phyloP scores from a whole-genome alignment of 805 yeast genomes.

The Pichia phayaonensis region DNA sequence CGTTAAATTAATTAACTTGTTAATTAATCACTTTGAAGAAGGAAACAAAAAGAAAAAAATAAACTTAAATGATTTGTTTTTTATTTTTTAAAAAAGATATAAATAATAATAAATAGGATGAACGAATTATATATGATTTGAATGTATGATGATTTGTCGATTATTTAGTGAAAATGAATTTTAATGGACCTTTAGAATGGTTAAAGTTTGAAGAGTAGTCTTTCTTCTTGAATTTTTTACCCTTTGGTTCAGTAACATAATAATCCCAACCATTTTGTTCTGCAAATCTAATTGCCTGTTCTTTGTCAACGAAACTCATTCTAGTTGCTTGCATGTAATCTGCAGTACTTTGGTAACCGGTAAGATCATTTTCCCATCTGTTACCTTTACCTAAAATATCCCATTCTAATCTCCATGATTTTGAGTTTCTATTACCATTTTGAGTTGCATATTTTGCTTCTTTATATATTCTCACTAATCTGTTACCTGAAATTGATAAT shows the following conservation, averaged over 20 bases:
- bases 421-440: conserved; percentile 49
- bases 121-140: neutral
- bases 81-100: neutral
- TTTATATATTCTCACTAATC: conserved; percentile 71
- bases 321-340: conserved; percentile 79
- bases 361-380: conserved; percentile 85
- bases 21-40: neutral
- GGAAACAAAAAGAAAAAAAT: neutral
- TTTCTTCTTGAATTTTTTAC: conserved; percentile 65
- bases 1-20: neutral
- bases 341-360: conserved; percentile 74
- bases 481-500: conserved; percentile 36
- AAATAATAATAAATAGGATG: conserved; percentile 1
- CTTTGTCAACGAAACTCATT: conserved; percentile 65
- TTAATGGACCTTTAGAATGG: conserved; percentile 63
- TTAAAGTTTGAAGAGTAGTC: conserved; percentile 65
- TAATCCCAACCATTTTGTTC: conserved; percentile 81
- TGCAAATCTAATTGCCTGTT: conserved; percentile 66
- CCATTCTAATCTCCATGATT: conserved; percentile 75
- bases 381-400: conserved; percentile 68
- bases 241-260: conserved; percentile 74
- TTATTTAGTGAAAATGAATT: conserved; percentile 75
- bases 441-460: conserved; percentile 80
- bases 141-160: neutral
- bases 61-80: neutral